phyloP scores from a whole-genome alignment of 2,329 filamentous ascomycete genomes.

The Penicillium sp. region DNA sequence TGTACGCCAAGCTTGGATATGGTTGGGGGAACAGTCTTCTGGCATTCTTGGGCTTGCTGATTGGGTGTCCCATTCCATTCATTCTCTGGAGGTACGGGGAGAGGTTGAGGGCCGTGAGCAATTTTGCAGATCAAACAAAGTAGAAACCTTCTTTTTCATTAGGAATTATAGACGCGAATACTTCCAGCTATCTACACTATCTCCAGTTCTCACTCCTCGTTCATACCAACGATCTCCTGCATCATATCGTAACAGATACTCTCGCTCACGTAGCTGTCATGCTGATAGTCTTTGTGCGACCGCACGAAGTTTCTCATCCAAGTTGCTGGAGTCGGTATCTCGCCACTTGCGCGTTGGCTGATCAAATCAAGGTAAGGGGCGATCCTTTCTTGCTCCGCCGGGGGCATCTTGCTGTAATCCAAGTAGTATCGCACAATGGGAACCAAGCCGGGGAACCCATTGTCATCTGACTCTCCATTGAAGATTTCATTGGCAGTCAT shows the following conservation, averaged over 20 bases:
- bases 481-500: conserved; percentile 16
- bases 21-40: conserved; percentile 39
- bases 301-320: conserved; percentile 19
- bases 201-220: neutral
- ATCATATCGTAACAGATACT: conserved; percentile 18
- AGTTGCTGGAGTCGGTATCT: conserved; percentile 13
- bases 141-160: neutral
- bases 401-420: conserved; percentile 4
- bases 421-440: conserved; percentile 14
- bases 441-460: conserved; percentile 13
- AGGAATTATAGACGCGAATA: neutral
- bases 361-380: conserved; percentile 13
- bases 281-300: conserved; percentile 11
- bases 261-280: conserved; percentile 15
- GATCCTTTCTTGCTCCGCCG: conserved; percentile 2
- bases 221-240: conserved; percentile 8
- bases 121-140: conserved; percentile 38
- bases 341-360: conserved; percentile 11
- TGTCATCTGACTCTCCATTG: conserved; percentile 8
- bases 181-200: neutral
- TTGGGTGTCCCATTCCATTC: conserved; percentile 48
- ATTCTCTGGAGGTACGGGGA: conserved; percentile 50
- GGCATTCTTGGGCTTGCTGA: conserved; percentile 33
- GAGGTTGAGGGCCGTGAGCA: conserved; percentile 43
- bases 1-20: conserved; percentile 32